These are phyloP conservation scores for Pseudoscleropodium purum DNA, from an alignment of 225 moss, liverwort and hornwort species.

Conservation along the genomic window DNA sequence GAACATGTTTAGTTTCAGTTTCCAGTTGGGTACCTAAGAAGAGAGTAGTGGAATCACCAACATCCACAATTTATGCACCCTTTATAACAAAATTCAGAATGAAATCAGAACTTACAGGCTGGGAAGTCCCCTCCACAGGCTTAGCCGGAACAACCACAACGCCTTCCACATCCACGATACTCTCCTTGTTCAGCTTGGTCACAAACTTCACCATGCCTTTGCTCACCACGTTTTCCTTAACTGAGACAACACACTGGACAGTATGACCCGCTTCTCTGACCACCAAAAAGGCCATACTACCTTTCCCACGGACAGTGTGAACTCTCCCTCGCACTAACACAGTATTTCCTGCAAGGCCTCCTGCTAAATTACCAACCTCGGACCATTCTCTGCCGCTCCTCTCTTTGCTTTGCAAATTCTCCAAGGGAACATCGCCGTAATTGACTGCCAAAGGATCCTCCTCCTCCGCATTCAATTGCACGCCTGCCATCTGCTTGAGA, in stretches of 20 bases:
- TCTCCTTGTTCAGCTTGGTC: constrained; percentile 61
- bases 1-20: not conserved
- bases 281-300: constrained; percentile 56
- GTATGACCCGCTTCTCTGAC: constrained; percentile 67
- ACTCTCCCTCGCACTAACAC: constrained; percentile 78
- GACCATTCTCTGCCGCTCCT: constrained; percentile 50
- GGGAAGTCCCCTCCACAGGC: constrained; percentile 52
- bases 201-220: constrained; percentile 84
- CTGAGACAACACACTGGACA: constrained; percentile 61
- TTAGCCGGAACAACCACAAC: constrained; percentile 45
- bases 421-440: constrained; percentile 60
- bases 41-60: not conserved
- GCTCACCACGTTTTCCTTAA: constrained; percentile 49
- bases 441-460: constrained; percentile 54
- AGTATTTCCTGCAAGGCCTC: constrained; percentile 22
- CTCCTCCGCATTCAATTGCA: constrained; percentile 40
- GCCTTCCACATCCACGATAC: constrained; percentile 79
- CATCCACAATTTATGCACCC: not conserved
- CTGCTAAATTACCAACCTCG: constrained; percentile 26
- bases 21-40: not conserved
- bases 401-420: constrained; percentile 52
- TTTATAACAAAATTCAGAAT: not conserved
- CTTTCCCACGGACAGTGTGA: constrained; percentile 60
- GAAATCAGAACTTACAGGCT: constrained; percentile 25
- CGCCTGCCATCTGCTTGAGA: constrained; percentile 50